Percentiles rank a stretch among this genome's conserved stretches.
phyloP scores from a whole-genome alignment of 2,329 filamentous ascomycete genomes.

The Cadophora sp. region DNA sequence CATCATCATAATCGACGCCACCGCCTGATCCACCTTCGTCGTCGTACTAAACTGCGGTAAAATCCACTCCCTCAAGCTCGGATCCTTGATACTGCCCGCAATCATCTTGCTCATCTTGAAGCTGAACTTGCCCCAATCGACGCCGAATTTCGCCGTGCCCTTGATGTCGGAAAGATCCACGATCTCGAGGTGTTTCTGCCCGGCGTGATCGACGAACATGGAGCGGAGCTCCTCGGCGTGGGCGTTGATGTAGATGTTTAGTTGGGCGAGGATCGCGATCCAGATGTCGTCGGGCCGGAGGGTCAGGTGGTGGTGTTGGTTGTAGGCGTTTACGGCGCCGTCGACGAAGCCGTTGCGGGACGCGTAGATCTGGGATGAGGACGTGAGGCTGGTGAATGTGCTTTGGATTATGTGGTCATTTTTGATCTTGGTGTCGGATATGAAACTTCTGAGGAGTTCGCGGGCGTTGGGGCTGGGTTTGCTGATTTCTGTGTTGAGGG shows the following conservation, averaged over 20 bases:
- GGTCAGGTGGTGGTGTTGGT: constrained; percentile 51
- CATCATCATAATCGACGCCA: constrained; percentile 58
- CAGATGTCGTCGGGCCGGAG: constrained; percentile 61
- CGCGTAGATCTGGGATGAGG: constrained; percentile 25
- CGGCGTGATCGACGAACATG: constrained; percentile 52
- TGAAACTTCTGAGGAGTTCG: constrained; percentile 2
- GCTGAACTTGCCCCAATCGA: constrained; percentile 21
- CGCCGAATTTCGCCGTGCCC: constrained; percentile 4
- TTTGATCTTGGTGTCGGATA: background rate
- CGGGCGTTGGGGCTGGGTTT: background rate
- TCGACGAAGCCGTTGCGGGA: constrained; percentile 31
- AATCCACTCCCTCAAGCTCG: constrained; percentile 53
- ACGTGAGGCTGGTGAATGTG: constrained; percentile 31
- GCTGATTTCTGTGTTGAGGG: background rate
- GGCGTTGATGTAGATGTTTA: constrained; percentile 54
- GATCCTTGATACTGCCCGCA: constrained; percentile 50
- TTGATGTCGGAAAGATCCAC: constrained; percentile 21
- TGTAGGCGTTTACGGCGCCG: constrained; percentile 18
- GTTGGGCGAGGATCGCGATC: constrained; percentile 57
- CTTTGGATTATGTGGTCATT: constrained; percentile 33
- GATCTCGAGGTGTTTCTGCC: constrained; percentile 46
- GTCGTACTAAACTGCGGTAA: constrained; percentile 60
- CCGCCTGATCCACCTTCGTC: constrained; percentile 49
- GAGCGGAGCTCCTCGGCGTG: constrained; percentile 53
- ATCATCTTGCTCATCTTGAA: constrained; percentile 48